Evolutionary conservation across 768 basidiomycete species (phyloP).

Genomic region (Mycena capillaripes): DNA sequence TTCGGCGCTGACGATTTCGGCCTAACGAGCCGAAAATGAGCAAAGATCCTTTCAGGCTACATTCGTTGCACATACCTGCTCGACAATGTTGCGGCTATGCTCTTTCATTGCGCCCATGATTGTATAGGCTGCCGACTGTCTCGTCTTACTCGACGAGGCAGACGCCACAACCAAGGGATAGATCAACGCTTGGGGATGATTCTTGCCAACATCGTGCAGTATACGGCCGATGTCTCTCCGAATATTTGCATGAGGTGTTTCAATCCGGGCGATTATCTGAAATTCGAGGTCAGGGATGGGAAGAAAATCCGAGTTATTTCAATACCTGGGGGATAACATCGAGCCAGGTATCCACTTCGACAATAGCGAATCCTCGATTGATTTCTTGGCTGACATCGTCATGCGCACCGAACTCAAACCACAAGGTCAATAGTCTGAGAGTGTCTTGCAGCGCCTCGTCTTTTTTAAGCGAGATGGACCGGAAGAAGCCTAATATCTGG

Average conservation of each 20-base stretch:
- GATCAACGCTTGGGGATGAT: conserved; percentile 97
- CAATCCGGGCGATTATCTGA: conserved; percentile 98
- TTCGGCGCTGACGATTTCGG: conserved; percentile 91
- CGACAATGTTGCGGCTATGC: conserved; percentile 88
- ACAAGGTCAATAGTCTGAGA: conserved; percentile 90
- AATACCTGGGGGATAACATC: conserved; percentile 97
- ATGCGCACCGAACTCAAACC: conserved; percentile 97
- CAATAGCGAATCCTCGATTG: conserved; percentile 85
- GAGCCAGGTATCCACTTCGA: conserved; percentile 98
- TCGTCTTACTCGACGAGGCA: conserved; percentile 89
- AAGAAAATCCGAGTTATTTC: neutral
- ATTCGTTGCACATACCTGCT: conserved; percentile 69
- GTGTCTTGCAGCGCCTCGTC: conserved; percentile 96
- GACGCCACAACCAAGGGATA: conserved; percentile 97
- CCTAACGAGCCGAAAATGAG: conserved; percentile 57
- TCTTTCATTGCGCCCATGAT: conserved; percentile 97
- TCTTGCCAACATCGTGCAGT: conserved; percentile 92
- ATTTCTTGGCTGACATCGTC: conserved; percentile 93
- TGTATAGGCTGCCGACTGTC: conserved; percentile 83
- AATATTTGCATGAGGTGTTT: conserved; percentile 91
- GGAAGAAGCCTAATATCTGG: conserved; percentile 83
- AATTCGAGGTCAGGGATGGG: conserved; percentile 6
- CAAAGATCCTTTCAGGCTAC: conserved; percentile 1
- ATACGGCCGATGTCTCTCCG: conserved; percentile 91
- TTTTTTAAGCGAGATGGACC: conserved; percentile 90